Conservation (phyloP, 169 alveolate genomes). For the Eimeria maxima region DNA sequence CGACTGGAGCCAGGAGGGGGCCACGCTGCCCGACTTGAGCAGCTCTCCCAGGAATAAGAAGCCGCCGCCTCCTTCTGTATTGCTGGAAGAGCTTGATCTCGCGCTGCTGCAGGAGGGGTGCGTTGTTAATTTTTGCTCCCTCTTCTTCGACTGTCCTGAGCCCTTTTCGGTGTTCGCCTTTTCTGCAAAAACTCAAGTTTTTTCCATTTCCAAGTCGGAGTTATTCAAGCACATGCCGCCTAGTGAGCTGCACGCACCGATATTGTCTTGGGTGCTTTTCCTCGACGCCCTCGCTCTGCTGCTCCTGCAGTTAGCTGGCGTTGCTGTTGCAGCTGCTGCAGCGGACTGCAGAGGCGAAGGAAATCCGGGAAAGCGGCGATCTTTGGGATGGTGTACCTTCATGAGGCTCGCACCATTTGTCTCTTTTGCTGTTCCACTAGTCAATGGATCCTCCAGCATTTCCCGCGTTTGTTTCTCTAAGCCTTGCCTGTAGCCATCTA, state of each 20-base stretch:
- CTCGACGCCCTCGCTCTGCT: background rate
- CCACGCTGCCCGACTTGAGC: background rate
- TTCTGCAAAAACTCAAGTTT: constrained; percentile 55
- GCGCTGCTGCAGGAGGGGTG: constrained; percentile 71
- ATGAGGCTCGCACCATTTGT: background rate
- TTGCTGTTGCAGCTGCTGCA: background rate
- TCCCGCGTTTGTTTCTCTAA: background rate
- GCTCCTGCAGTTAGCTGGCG: background rate
- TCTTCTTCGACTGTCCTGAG: constrained; percentile 58
- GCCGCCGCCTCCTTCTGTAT: background rate
- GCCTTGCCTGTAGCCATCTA: background rate
- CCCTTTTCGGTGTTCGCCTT: constrained; percentile 62
- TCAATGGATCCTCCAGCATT: background rate
- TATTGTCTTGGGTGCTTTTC: background rate
- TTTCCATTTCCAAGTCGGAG: constrained; percentile 64
- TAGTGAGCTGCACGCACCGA: background rate
- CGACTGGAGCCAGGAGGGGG: background rate
- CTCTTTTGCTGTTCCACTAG: background rate
- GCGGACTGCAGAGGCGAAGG: background rate
- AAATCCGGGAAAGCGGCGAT: too few relatives aligned
- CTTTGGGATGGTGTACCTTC: background rate
- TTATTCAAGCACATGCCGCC: constrained; percentile 69
- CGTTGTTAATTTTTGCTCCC: constrained; percentile 46
- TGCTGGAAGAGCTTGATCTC: constrained; percentile 63
- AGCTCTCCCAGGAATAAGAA: background rate